Percentiles rank a stretch among this genome's conserved stretches.
These are phyloP conservation scores for Pythium periplocum DNA, from an alignment of 352 stramenopile genomes.

Conservation along the genomic window DNA sequence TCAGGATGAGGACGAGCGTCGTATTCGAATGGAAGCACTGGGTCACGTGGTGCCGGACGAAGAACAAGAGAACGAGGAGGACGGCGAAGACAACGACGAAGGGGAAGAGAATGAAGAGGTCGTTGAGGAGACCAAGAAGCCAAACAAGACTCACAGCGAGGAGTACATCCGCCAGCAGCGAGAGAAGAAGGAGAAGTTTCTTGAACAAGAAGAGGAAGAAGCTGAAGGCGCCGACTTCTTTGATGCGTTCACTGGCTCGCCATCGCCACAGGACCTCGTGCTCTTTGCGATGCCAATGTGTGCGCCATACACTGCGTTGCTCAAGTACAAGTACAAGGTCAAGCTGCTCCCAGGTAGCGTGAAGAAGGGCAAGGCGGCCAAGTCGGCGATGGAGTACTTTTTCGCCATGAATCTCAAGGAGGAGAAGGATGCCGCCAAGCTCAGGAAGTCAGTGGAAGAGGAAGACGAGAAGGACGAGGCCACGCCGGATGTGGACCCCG, in stretches of 20 bases:
- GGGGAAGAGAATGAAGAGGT: constrained; percentile 17
- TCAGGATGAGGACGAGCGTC: constrained; percentile 94
- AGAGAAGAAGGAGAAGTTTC: constrained; percentile 78
- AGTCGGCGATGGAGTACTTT: constrained; percentile 85
- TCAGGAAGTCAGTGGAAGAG: too few species aligned
- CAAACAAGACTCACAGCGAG: constrained; percentile 17
- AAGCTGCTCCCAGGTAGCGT: constrained; percentile 86
- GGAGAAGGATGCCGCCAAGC: constrained; percentile 33
- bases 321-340: constrained; percentile 90
- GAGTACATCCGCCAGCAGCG: constrained; percentile 69
- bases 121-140: background rate
- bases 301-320: constrained; percentile 81
- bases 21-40: constrained; percentile 90
- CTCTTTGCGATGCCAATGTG: constrained; percentile 90
- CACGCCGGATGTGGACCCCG: constrained; percentile 47
- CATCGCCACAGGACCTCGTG: constrained; percentile 76
- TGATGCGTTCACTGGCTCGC: constrained; percentile 77
- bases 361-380: constrained; percentile 90
- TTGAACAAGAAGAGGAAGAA: constrained; percentile 84
- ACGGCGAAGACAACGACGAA: constrained; percentile 8
- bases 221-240: constrained; percentile 76
- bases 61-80: constrained; percentile 18
- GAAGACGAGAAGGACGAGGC: constrained; percentile 26
- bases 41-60: constrained; percentile 44
- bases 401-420: constrained; percentile 63